phyloP scores from a whole-genome alignment of 345 rosid species.

The Chamaenerion angustifolium region DNA sequence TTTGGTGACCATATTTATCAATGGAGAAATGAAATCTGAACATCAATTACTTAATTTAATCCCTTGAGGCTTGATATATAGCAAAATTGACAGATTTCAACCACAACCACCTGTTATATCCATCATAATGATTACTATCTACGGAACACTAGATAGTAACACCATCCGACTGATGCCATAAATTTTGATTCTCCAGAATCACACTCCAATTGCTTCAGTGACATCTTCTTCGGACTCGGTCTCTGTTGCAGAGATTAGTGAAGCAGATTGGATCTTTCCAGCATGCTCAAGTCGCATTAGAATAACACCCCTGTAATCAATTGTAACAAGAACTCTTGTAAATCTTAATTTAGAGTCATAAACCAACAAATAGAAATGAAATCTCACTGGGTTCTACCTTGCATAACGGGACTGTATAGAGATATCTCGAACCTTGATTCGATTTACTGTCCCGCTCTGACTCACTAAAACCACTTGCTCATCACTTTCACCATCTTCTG shows the following conservation, averaged over 20 bases:
- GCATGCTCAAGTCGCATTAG: slow-evolving; percentile 82
- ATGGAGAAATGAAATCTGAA: no score
- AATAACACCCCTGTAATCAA: slow-evolving; percentile 64
- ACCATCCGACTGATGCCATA: no score
- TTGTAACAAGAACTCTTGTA: background rate
- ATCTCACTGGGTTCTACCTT: slow-evolving; percentile 25
- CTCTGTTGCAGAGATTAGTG: slow-evolving; percentile 59
- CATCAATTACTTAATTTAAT: no score
- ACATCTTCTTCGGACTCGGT: slow-evolving; percentile 23
- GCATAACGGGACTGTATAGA: slow-evolving; percentile 84
- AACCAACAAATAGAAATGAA: background rate
- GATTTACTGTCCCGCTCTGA: slow-evolving; percentile 81
- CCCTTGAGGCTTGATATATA: no score
- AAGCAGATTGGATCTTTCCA: slow-evolving; percentile 88
- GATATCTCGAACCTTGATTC: slow-evolving; percentile 85
- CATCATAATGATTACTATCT: no score
- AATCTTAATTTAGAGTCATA: no score
- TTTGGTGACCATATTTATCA: no score
- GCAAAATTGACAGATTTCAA: no score
- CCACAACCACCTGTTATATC: no score
- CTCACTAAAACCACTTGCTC: slow-evolving; percentile 92
- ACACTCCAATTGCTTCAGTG: background rate
- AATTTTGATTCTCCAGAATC: background rate
- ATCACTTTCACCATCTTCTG: slow-evolving; percentile 85
- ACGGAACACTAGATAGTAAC: no score